A percentile compares a stretch with the other conserved stretches of the same genome.
Evolutionary conservation across 108 stramenopile genomes (phyloP).

Genomic region (Asterionellopsis glacialis): DNA sequence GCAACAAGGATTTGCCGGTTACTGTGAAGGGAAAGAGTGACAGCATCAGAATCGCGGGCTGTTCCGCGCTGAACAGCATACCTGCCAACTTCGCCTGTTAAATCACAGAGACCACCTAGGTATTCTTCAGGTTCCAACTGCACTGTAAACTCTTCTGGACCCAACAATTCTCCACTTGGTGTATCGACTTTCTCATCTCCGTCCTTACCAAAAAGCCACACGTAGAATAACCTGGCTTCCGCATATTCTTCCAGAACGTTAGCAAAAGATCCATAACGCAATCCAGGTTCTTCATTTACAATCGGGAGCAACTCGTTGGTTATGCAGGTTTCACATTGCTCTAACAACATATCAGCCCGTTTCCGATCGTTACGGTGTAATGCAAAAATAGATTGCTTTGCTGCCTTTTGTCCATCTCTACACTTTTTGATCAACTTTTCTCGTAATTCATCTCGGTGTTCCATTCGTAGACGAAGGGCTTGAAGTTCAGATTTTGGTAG

Average conservation of each 20-base stretch:
- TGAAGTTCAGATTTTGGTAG: slow-evolving; percentile 43
- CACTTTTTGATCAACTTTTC: slow-evolving; percentile 87
- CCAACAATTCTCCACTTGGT: slow-evolving; percentile 44
- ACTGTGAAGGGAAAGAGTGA: slow-evolving; percentile 57
- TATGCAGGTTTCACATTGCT: slow-evolving; percentile 61
- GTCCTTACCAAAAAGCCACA: slow-evolving; percentile 60
- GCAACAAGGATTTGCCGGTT: slow-evolving; percentile 45
- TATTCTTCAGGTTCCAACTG: slow-evolving; percentile 73
- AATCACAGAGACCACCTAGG: slow-evolving; percentile 92
- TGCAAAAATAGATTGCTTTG: slow-evolving; percentile 91
- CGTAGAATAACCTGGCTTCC: slow-evolving; percentile 89
- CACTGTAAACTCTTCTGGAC: slow-evolving; percentile 41
- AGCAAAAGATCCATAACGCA: slow-evolving; percentile 64
- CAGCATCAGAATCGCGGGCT: slow-evolving; percentile 65
- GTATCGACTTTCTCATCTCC: slow-evolving; percentile 2
- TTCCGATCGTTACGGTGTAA: slow-evolving; percentile 72
- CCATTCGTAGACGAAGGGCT: slow-evolving; percentile 63
- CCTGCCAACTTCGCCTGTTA: slow-evolving; percentile 95
- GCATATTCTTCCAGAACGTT: slow-evolving; percentile 89
- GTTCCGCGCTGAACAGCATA: slow-evolving; percentile 88
- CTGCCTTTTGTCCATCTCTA: slow-evolving; percentile 88
- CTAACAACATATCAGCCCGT: slow-evolving; percentile 46
- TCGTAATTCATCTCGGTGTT: slow-evolving; percentile 71
- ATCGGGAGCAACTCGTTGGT: slow-evolving; percentile 61
- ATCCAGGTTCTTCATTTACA: slow-evolving; percentile 72